Evolutionary conservation across 1,139 yeast species (phyloP).

Genomic region (Kodamaea suecica): DNA sequence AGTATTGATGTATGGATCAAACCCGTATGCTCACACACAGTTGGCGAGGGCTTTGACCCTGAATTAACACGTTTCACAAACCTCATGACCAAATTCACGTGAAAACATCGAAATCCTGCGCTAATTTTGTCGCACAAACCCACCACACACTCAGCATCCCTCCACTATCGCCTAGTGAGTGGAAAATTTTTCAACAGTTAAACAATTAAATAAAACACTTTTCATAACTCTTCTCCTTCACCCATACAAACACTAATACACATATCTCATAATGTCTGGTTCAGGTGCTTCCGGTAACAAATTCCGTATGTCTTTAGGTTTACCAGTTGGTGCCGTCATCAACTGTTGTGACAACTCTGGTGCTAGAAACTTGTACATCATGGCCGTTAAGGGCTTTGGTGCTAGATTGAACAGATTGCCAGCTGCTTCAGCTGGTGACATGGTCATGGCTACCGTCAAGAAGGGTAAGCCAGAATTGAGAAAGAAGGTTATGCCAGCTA

Average conservation of each 20-base stretch:
- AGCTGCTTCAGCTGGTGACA: conserved; percentile 99
- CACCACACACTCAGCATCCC: too few species aligned
- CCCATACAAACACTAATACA: conserved; percentile 6
- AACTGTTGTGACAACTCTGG: conserved; percentile 99
- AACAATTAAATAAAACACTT: conserved; percentile 4
- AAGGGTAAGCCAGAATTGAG: conserved; percentile 99
- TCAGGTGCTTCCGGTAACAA: conserved; percentile 99
- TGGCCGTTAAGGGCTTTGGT: conserved; percentile 99
- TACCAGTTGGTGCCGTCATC: conserved; percentile 99
- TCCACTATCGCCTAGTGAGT: background rate
- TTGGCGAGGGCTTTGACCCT: too few species aligned
- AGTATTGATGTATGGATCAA: too few species aligned
- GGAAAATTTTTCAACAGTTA: conserved; percentile 10
- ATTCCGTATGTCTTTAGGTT: conserved; percentile 99
- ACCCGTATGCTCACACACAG: too few species aligned
- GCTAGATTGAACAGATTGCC: conserved; percentile 99
- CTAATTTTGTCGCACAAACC: too few species aligned
- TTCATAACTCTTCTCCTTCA: conserved; percentile 7
- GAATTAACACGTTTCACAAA: too few species aligned
- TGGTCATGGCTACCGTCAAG: conserved; percentile 99
- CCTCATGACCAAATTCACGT: too few species aligned
- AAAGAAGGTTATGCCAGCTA: conserved; percentile 99
- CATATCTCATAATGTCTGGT: conserved; percentile 58
- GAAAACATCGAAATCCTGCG: too few species aligned
- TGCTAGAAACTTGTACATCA: conserved; percentile 98